Conservation (phyloP, 78 protist species). For the Cavenderia fasciculata region DNA sequence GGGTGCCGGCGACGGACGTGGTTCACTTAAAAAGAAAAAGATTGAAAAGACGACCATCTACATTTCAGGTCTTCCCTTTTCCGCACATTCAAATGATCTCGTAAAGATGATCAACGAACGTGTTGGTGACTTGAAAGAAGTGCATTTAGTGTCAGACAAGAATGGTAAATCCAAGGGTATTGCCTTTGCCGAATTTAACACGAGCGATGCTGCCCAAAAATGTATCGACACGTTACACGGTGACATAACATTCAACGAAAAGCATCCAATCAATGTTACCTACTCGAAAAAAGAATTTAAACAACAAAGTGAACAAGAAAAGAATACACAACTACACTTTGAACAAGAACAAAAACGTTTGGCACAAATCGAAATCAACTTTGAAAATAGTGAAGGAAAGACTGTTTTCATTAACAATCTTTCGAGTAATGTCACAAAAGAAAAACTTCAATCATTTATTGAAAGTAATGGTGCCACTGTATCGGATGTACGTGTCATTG, state of each 20-base stretch:
- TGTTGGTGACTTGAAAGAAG: slow-evolving; percentile 11
- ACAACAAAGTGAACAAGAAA: neutral
- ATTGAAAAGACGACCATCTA: neutral
- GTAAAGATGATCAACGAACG: neutral
- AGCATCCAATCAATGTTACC: slow-evolving; percentile 2
- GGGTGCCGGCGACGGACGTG: neutral
- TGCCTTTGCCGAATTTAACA: slow-evolving; percentile 4
- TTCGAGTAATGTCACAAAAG: slow-evolving; percentile 29
- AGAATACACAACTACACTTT: neutral
- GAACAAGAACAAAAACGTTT: neutral
- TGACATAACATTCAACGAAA: neutral
- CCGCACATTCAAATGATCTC: neutral
- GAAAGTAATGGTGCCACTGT: neutral
- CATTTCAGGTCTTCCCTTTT: slow-evolving; percentile 20
- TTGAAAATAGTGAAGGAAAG: slow-evolving; percentile 5
- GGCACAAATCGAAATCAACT: slow-evolving; percentile 3
- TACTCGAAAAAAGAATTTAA: slow-evolving; percentile 8
- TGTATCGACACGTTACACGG: slow-evolving; percentile 6
- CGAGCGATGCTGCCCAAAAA: neutral
- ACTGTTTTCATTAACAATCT: slow-evolving; percentile 60
- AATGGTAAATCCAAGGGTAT: slow-evolving; percentile 59
- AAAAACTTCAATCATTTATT: slow-evolving; percentile 26
- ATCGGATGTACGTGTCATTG: slow-evolving; percentile 11
- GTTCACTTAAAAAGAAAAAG: neutral
- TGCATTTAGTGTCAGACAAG: neutral